Base-by-base conservation (phyloP, 768 basidiomycete genomes). In the Naematelia aurantialba region DNA sequence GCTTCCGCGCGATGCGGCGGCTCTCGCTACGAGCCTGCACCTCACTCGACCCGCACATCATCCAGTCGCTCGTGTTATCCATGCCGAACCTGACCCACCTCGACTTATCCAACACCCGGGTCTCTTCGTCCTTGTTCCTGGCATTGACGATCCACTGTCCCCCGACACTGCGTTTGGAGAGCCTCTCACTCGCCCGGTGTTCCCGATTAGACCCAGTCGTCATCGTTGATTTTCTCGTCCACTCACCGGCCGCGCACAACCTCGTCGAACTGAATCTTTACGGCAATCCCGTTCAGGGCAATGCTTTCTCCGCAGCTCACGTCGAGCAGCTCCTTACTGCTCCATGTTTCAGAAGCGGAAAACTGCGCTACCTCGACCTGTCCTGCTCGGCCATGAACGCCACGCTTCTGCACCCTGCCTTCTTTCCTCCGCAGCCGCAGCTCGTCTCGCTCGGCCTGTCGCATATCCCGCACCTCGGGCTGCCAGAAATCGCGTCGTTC, bases 401-500 rank as follows among this genome's bases (percentile, higher is more conserved):
- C 46, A 80, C 82, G 5, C 77, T 87, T 58, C 71, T 77, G 11
- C 5, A 76, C 87, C 4, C 63, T 14, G 79, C 81, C 10, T 72
- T 79, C 0, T 85, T 85, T 70, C 81, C 82, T 17, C 78, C 84
- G 5, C 90, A 90, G 74, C 85, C 85, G 2, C 81, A 81, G 45
- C 81, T 99, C 25, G 85, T 93, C 56, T 91, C 91, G 19, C 81
- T 98, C 39, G 94, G 96, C 4, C 82, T 99, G 24, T 92, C 90
- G 5, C 85, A 91, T 75, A 89, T 96, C 58, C 84, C 88, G 4
- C 72, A 80, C 26, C 82, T 98, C 30, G 81, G 83, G 45, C 79
- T 97, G 25, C 79, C 80, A 21, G 82, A 80, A 4, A 80, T 98
- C 55, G 78, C 86, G 5, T 78, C 82, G 13, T 92, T 97, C 77